These are phyloP conservation scores for Phtheirospermum japonicum DNA, from an alignment of 257 asterid species.

Conservation along the genomic window DNA sequence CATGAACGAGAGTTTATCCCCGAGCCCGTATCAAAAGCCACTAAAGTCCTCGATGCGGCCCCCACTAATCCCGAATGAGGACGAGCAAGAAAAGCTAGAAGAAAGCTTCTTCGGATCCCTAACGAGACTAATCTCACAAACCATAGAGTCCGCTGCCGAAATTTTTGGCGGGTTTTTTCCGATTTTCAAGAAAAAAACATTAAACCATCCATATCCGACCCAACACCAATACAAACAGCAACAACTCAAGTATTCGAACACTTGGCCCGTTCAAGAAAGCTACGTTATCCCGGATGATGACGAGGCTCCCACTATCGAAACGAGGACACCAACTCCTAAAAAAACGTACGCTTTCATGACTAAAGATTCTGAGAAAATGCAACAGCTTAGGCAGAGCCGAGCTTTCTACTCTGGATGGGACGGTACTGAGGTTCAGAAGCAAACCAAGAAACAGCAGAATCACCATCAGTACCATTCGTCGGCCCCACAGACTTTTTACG, in stretches of 20 bases:
- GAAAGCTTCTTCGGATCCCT: neutral
- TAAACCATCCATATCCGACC: constrained; percentile 36
- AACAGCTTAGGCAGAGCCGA: constrained; percentile 72
- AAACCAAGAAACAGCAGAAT: constrained; percentile 53
- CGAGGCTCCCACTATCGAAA: constrained; percentile 74
- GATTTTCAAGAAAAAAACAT: constrained; percentile 44
- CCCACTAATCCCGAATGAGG: constrained; percentile 69
- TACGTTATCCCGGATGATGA: constrained; percentile 71
- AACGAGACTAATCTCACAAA: constrained; percentile 35
- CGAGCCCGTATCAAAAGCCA: constrained; percentile 62
- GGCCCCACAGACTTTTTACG: constrained; percentile 64
- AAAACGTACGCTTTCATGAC: constrained; percentile 94
- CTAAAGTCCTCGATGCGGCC: constrained; percentile 52
- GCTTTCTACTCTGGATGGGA: constrained; percentile 79
- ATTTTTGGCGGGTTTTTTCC: constrained; percentile 71
- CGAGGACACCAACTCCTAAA: constrained; percentile 78
- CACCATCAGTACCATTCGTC: constrained; percentile 55
- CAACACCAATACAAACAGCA: constrained; percentile 37
- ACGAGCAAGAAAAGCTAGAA: constrained; percentile 65
- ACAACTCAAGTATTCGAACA: constrained; percentile 34
- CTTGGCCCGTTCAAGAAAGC: constrained; percentile 87
- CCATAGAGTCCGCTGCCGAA: constrained; percentile 64
- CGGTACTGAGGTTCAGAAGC: constrained; percentile 37
- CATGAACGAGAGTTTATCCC: constrained; percentile 36
- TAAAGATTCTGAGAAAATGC: constrained; percentile 81